Base-by-base conservation (phyloP, 1,139 yeast species). In the Meyerozyma guilliermondii region DNA sequence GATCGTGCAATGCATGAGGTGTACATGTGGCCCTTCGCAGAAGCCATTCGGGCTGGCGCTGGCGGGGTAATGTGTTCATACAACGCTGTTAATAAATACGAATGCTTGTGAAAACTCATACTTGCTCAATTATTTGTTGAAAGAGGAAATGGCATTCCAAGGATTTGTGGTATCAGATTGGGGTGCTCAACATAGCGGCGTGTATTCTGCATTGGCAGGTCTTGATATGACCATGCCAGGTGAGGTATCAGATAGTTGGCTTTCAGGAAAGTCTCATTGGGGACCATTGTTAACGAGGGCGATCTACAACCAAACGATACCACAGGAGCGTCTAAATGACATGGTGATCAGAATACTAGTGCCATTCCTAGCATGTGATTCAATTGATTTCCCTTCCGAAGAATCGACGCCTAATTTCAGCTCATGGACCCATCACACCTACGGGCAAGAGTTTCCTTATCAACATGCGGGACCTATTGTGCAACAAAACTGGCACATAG, bases 201-300 rank as follows among this genome's bases (percentile, higher is more conserved):
- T 80, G 5, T 68, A 70, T 42, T 70, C 83, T 1, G 80, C 78
- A 1, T 59, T 78, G 24, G 74, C 84, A 2, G 87, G 87, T 1
- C 60, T 79, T 36, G 87, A 81, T 59, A 78, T 81, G 83, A 66
- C 76, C 5, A 80, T 81, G 86, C 87, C 87, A 0, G 85, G 84
- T 24, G 81, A 78, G 45, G 64, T 73, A 1, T 70, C 70, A 47
- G 75, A 74, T 44, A 76, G 71, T 41, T 74, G 80, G 77, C 62
- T 74, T 31, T 66, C 77, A 14, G 83, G 82, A 2, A 69, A 74
- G 48, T 74, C 83, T 0, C 72, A 66, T 46, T 78, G 81, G 80
- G 86, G 85, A 1, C 76, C 81, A 1, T 61, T 76, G 34, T 62
- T 81, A 45, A 79, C 85, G 0, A 59, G 74, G 43, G 75, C 83